These are phyloP conservation scores for Ampelomyces quisqualis DNA, from an alignment of 2,329 filamentous ascomycete species.

Conservation along the genomic window DNA sequence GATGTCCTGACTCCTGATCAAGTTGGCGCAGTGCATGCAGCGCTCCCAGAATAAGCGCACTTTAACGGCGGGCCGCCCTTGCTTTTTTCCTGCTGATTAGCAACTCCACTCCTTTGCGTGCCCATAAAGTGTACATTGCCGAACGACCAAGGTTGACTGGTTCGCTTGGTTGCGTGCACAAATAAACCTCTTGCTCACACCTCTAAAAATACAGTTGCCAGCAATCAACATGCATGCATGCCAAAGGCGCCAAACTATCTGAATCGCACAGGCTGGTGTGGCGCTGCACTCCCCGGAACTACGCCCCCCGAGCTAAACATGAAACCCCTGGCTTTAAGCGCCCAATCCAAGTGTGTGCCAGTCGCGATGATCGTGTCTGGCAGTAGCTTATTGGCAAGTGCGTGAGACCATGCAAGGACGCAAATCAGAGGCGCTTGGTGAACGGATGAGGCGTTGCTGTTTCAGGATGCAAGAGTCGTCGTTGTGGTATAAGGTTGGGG, in stretches of 20 bases:
- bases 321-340: constrained; percentile 2
- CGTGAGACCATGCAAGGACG: constrained; percentile 2
- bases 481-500: constrained; percentile 3
- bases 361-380: too few species aligned
- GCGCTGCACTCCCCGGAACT: too few species aligned
- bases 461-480: neutral
- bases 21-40: constrained; percentile 1
- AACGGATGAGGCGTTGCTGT: neutral
- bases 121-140: too few species aligned
- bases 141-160: too few species aligned
- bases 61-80: neutral
- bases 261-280: too few species aligned
- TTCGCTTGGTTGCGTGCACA: too few species aligned
- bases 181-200: too few species aligned
- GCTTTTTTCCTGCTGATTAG: constrained; percentile 1
- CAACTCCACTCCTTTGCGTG: too few species aligned
- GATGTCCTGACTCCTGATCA: neutral
- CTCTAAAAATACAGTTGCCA: too few species aligned
- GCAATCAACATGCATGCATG: too few species aligned
- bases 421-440: neutral
- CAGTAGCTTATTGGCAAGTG: neutral
- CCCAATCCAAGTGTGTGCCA: neutral
- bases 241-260: too few species aligned
- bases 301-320: constrained; percentile 1
- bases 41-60: neutral